Conservation (phyloP, 306 rosid genomes). For the Lagenaria siceraria region DNA sequence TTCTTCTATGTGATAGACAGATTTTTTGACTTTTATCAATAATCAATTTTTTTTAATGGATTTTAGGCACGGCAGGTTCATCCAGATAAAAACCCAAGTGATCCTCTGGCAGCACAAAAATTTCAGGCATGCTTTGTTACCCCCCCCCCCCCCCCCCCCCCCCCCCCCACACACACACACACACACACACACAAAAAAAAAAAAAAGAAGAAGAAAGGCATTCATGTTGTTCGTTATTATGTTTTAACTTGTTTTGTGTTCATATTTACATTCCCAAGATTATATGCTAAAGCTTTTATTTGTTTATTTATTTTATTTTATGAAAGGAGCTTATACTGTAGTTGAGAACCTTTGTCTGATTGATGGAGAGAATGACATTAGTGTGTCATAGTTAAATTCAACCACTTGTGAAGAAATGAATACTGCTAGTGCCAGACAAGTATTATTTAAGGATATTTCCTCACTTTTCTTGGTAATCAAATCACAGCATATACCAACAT, state of each 20-base stretch:
- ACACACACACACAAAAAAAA: no score
- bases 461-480: no score
- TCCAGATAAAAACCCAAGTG: conserved; percentile 96
- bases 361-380: background rate
- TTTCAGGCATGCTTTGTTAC: conserved; percentile 56
- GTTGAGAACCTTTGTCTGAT: background rate
- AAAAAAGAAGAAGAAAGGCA: background rate
- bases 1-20: background rate
- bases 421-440: background rate
- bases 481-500: no score
- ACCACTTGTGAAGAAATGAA: background rate
- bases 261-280: background rate
- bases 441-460: no score
- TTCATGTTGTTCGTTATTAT: background rate
- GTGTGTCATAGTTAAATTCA: background rate
- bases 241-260: background rate
- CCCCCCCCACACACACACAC: background rate
- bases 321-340: background rate
- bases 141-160: background rate
- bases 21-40: background rate
- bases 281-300: background rate
- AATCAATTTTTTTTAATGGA: background rate
- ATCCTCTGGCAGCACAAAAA: conserved; percentile 91
- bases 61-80: conserved; percentile 92
- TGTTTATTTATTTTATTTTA: no score